These are phyloP conservation scores for Citrus maxima DNA, from an alignment of 345 rosid species.

Conservation along the genomic window DNA sequence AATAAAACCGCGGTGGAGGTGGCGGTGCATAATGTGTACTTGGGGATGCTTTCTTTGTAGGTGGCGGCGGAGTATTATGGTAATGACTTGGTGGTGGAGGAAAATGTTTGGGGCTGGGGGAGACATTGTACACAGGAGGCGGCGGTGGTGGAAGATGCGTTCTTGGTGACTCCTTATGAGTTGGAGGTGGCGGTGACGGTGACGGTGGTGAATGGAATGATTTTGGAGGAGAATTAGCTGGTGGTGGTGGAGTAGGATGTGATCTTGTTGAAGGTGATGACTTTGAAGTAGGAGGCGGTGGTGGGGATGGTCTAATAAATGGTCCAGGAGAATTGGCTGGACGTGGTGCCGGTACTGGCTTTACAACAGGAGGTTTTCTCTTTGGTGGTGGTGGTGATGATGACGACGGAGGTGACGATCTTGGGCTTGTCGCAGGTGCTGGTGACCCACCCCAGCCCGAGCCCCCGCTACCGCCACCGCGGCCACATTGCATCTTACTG, in stretches of 20 bases:
- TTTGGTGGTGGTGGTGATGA: conserved; percentile 15
- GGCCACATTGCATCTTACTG: conserved; percentile 47
- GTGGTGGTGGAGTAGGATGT: conserved; percentile 34
- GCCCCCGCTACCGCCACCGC: conserved; percentile 2
- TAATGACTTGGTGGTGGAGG: conserved; percentile 21
- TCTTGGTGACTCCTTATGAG: conserved; percentile 23
- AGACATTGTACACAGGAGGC: conserved; percentile 17
- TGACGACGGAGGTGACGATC: conserved; percentile 25
- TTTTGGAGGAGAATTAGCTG: conserved; percentile 20
- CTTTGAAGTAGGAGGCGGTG: conserved; percentile 45
- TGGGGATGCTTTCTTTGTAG: conserved; percentile 39
- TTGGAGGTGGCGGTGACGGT: conserved; percentile 34
- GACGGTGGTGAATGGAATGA: conserved; percentile 34
- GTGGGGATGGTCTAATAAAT: conserved; percentile 28
- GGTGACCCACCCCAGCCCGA: conserved; percentile 12
- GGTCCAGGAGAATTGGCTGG: conserved; percentile 10
- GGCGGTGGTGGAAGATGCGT: conserved; percentile 35
- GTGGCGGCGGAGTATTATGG: conserved; percentile 40
- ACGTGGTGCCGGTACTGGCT: conserved; percentile 34
- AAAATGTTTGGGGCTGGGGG: conserved; percentile 9
- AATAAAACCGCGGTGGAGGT: not conserved
- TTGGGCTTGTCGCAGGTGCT: not conserved
- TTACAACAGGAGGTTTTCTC: conserved; percentile 28
- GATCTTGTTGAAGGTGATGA: conserved; percentile 45
- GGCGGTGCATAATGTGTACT: conserved; percentile 26